Base-by-base conservation (phyloP, 2,329 filamentous ascomycete genomes). In the Paraconiothyrium sp. region DNA sequence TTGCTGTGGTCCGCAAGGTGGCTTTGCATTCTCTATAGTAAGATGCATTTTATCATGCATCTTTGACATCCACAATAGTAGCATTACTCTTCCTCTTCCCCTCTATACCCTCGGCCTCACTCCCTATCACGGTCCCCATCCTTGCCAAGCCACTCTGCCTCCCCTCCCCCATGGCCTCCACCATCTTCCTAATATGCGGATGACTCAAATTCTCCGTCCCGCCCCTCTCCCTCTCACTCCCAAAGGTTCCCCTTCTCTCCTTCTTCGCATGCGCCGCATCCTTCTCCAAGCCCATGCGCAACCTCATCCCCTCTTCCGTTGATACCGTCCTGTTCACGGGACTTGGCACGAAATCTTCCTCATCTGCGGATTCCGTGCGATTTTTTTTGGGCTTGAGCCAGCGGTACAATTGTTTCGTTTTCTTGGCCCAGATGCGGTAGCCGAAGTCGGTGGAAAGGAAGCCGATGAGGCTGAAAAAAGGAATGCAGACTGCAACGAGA, bases 401-500 rank as follows among this genome's bases (percentile, higher is more conserved):
- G 14, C 67, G 72, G 65, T 67, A 76, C 13, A 75, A 8, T 24
- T 69, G 65, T 16, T 69, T 72, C 4, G 72, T 74, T 30, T 76
- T 75, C 9, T 66, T 63, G 10, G 65, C 66, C 78, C 78, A 80
- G 51, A 79, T 76, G 4, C 70, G 64, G 64, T 80, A 79, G 2
- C 79, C 79, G 35, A 72, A 73, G 13, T 75, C 77, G 0, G 80
- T 80, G 56, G 81, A 82, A 4, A 83, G 72, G 41, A 80, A 79
- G 50, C 80, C 79, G 57, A 84, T 79, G 16, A 84, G 77, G 4
- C 80, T 71, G 68, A 83, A 83, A 62, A 82, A 83, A 1, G 81
- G 81, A 1, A 83, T 61, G 60, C 81, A 83, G 16, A 83, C 79
- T 8, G 76, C 75, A 9, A 69, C 72, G 1, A 79, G 74, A 6